Percentiles rank a stretch among this genome's conserved stretches.
phyloP scores from a whole-genome alignment of 192 early-diverging fungal species.

The Backusella mclennaniae region DNA sequence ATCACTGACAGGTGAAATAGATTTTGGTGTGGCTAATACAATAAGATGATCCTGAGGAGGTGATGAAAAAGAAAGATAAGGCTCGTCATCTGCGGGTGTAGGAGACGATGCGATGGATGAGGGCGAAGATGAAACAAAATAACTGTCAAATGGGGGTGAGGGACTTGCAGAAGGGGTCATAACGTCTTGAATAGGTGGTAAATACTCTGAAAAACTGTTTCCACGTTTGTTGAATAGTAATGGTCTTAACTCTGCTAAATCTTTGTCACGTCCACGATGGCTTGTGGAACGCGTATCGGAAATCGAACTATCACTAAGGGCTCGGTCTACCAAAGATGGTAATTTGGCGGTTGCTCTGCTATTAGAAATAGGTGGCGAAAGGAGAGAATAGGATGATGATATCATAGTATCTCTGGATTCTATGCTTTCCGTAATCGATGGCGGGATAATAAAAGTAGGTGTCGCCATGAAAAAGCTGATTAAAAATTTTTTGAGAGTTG shows the following conservation, averaged over 20 bases:
- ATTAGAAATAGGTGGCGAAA: conserved; percentile 1
- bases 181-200: conserved; percentile 17
- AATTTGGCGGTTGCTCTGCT: neutral
- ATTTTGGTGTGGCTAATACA: neutral
- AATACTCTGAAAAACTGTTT: neutral
- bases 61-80: neutral
- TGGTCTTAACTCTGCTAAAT: conserved; percentile 13
- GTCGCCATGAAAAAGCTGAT: neutral
- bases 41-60: neutral
- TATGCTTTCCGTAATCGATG: neutral
- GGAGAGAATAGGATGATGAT: conserved; percentile 1
- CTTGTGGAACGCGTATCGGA: conserved; percentile 13
- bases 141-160: conserved; percentile 13
- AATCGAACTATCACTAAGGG: neutral
- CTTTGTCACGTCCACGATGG: conserved; percentile 1
- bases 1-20: neutral
- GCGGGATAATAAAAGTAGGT: neutral
- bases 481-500: neutral
- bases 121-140: neutral
- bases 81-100: conserved; percentile 6
- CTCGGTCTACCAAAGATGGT: conserved; percentile 8
- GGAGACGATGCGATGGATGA: conserved; percentile 12
- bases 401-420: neutral
- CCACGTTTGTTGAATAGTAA: neutral
- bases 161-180: conserved; percentile 17